Conservation (phyloP, 225 moss, liverwort and hornwort genomes). For the Ulota crispa region DNA sequence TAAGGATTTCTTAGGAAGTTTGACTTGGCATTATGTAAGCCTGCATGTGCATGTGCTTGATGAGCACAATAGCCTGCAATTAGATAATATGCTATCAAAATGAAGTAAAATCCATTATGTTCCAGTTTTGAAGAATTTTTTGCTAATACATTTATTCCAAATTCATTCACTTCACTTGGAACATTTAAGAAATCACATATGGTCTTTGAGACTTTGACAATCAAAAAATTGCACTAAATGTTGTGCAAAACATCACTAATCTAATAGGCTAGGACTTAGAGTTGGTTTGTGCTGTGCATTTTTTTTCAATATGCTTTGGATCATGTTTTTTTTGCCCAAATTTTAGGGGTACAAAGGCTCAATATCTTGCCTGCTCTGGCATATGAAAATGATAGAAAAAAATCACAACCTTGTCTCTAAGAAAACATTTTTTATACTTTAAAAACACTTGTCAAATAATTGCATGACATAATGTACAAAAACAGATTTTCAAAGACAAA, state of each 20-base stretch:
- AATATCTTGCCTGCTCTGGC: not conserved
- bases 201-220: not conserved
- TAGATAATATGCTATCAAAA: not conserved
- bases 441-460: not conserved
- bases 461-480: not conserved
- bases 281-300: conserved; percentile 95
- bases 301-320: conserved; percentile 93
- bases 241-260: not conserved
- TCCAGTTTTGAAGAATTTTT: not conserved
- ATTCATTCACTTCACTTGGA: not conserved
- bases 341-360: not conserved
- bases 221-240: not conserved
- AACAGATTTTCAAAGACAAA: not conserved
- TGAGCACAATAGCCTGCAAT: conserved; percentile 75
- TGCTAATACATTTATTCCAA: not conserved
- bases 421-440: not conserved
- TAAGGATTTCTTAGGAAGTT: not conserved
- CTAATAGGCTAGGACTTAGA: conserved; percentile 38
- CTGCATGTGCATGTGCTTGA: conserved; percentile 94
- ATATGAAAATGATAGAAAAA: not conserved
- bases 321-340: conserved; percentile 81
- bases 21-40: conserved; percentile 81
- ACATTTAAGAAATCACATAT: not conserved
- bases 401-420: not conserved
- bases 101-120: not conserved